phyloP scores from a whole-genome alignment of 2,329 filamentous ascomycete species.

The Boeremia lycopersici region DNA sequence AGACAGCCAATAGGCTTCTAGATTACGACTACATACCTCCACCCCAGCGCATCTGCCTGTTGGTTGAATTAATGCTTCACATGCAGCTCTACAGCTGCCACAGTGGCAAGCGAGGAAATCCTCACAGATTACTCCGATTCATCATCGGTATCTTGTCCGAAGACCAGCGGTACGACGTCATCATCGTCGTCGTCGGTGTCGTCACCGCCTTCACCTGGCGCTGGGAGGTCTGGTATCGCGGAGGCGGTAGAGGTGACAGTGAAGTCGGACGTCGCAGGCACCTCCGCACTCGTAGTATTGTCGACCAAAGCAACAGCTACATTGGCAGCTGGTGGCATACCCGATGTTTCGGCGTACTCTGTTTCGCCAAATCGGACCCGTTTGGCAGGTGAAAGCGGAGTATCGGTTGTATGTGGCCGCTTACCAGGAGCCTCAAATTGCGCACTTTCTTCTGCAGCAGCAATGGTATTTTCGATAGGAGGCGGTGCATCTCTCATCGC shows the following conservation, averaged over 20 bases:
- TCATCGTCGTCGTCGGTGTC: conserved; percentile 35
- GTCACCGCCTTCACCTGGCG: conserved; percentile 17
- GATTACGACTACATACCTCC: too few species aligned
- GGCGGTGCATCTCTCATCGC: conserved; percentile 21
- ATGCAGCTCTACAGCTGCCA: too few species aligned
- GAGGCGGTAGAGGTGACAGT: conserved; percentile 25
- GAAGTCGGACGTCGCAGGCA: conserved; percentile 24
- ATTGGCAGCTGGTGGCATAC: conserved; percentile 9
- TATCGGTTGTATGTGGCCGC: conserved; percentile 29
- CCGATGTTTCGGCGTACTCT: conserved; percentile 4
- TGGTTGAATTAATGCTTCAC: too few species aligned
- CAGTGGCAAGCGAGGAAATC: too few species aligned
- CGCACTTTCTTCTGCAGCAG: background rate
- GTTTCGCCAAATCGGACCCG: conserved; percentile 30
- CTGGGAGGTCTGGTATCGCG: conserved; percentile 21
- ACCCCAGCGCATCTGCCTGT: too few species aligned
- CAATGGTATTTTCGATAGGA: background rate
- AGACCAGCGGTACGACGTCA: conserved; percentile 39
- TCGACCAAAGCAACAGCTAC: background rate
- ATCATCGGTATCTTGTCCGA: conserved; percentile 46
- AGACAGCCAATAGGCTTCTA: too few species aligned
- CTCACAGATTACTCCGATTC: conserved; percentile 33
- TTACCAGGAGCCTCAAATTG: conserved; percentile 24
- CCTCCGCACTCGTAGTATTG: background rate
- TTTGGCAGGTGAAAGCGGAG: conserved; percentile 36